Evolutionary conservation across 2,329 filamentous ascomycete species (phyloP), one percentile per base, ranked within the genome.

Genomic region (Pseudocercospora fijiensis): DNA sequence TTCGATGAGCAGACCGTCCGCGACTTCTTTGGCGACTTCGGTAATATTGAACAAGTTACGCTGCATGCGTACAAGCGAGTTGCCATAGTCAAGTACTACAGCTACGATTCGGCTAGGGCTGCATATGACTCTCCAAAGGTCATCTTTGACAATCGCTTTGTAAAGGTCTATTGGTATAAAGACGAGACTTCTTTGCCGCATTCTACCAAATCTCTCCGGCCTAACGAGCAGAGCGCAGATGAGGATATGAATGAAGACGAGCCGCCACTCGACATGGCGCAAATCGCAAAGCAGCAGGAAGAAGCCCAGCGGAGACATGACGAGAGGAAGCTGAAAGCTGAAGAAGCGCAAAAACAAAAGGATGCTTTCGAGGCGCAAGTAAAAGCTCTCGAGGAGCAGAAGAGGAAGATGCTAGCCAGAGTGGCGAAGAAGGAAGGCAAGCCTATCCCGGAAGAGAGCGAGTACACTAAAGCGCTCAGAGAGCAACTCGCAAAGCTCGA

Each of bases 141-240:
- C 53, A 88, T 95, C 51, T 95, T 94, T 72, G 89, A 93, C 71
- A 95, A 94, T 70, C 83, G 91, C 10, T 95, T 95, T 70, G 91
- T 95, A 56, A 93, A 92, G 71, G 88, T 94, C 0, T 92, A 89
- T 71, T 94, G 90, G 90, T 84, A 86, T 73, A 88, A 86, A 69
- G 52, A 57, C 18, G 77, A 81, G 4, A 76, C 77, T 16, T 70
- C 57, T 11, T 67, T 73, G 16, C 62, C 68, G 16, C 66, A 61
- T 20, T 61, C 66, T 24, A 58, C 61, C 60, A 61, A 43, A 62
- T 64, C 41, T 56, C 57, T 28, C 60, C 51, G 49, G 65, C 59
- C 26, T 27, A 47, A 56, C 53, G 67, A 53, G 43, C 58, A 26
- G 61, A 68, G 52, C n/a, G 65, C 58, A 24, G 66, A 71, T 55